These are phyloP conservation scores for Ostreobium quekettii DNA, from an alignment of 139 green algal genomes.

Conservation along the genomic window DNA sequence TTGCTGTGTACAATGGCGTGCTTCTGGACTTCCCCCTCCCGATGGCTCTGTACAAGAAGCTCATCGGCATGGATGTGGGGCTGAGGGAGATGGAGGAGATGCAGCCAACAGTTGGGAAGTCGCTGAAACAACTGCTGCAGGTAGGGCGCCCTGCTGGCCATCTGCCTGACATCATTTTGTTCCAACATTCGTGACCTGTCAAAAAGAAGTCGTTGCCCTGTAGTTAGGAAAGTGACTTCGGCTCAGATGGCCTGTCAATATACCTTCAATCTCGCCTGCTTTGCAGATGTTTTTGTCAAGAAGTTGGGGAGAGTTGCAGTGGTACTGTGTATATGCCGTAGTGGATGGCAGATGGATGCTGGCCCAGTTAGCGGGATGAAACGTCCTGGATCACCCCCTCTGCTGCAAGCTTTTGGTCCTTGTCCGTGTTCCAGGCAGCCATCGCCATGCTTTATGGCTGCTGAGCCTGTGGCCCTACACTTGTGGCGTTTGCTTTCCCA, in stretches of 20 bases:
- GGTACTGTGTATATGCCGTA: no score
- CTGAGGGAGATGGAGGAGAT: constrained; percentile 46
- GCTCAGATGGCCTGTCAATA: background rate
- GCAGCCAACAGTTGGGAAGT: constrained; percentile 44
- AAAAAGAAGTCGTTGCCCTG: background rate
- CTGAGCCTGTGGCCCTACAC: no score
- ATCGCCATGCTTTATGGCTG: no score
- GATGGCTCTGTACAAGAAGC: constrained; percentile 30
- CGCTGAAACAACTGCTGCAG: constrained; percentile 60
- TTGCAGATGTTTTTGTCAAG: constrained; percentile 11
- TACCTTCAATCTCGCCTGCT: background rate
- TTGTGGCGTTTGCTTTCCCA: no score
- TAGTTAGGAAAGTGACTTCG: background rate
- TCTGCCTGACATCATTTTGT: constrained; percentile 26
- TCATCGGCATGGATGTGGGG: constrained; percentile 11
- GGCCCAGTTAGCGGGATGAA: no score
- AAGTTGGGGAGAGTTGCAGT: no score
- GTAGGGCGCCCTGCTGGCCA: constrained; percentile 55
- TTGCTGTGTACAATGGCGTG: constrained; percentile 74
- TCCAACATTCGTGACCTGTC: background rate
- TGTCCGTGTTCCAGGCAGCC: no score
- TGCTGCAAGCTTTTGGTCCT: no score
- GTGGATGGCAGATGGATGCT: no score
- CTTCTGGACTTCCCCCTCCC: constrained; percentile 74
- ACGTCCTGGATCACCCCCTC: no score